These are phyloP conservation scores for Emiliania huxleyi DNA, from an alignment of 78 protist genomes.

Conservation along the genomic window DNA sequence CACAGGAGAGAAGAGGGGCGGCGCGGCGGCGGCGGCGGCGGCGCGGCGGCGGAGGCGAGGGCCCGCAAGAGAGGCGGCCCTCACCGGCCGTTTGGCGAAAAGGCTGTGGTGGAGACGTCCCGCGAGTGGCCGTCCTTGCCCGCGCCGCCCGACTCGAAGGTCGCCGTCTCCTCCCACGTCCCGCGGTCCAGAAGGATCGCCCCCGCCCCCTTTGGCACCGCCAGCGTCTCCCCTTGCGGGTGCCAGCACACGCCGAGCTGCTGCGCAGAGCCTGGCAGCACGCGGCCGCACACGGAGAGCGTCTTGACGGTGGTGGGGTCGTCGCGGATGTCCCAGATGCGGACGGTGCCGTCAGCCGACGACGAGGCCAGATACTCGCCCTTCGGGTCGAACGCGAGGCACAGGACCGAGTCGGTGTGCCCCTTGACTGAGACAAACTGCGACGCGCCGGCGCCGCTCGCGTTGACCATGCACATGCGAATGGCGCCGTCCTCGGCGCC, in stretches of 20 bases:
- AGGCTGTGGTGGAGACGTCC: not conserved
- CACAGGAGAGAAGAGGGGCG: too few species aligned
- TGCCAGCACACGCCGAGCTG: not conserved
- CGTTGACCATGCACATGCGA: not conserved
- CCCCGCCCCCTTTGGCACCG: not conserved
- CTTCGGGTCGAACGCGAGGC: not conserved
- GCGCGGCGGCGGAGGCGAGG: too few species aligned
- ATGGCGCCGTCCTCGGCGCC: not conserved
- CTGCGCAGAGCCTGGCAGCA: not conserved
- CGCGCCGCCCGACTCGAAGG: not conserved
- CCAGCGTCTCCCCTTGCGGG: not conserved
- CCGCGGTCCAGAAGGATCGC: too few species aligned
- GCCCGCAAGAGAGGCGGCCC: too few species aligned
- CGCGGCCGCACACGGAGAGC: not conserved
- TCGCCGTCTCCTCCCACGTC: too few species aligned
- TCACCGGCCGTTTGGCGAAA: not conserved
- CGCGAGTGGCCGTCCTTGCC: too few species aligned
- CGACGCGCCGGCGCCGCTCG: not conserved
- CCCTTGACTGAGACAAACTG: not conserved
- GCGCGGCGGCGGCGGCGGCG: too few species aligned
- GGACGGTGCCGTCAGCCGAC: not conserved
- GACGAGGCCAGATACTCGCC: not conserved
- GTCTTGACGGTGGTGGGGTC: not conserved
- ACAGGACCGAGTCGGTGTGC: not conserved
- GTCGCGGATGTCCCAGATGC: not conserved